Conservation (phyloP, 768 basidiomycete genomes). For the Trametes gibbosa region DNA sequence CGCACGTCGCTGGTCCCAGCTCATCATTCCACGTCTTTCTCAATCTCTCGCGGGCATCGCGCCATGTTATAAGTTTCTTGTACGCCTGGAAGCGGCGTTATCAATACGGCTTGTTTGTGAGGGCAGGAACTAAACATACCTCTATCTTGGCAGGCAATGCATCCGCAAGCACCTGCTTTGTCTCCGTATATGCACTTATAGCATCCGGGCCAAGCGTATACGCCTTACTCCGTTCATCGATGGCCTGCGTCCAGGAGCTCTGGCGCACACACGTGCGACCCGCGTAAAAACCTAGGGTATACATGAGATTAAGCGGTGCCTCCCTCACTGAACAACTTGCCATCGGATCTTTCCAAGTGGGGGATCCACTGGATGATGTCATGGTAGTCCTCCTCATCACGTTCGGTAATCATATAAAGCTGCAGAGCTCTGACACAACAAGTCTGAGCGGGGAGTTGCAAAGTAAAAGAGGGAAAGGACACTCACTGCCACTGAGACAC, state of each 20-base stretch:
- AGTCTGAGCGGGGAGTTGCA: not conserved
- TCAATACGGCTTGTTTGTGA: not conserved
- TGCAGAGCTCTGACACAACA: not conserved
- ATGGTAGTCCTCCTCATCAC: not conserved
- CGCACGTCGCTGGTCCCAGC: conserved; percentile 9
- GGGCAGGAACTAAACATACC: conserved; percentile 7
- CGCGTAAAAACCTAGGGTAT: not conserved
- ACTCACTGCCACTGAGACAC: not conserved
- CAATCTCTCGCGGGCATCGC: not conserved
- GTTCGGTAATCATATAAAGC: not conserved
- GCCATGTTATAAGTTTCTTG: conserved; percentile 11
- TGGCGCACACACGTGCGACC: not conserved
- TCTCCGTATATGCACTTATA: conserved; percentile 7
- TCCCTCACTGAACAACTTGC: not conserved
- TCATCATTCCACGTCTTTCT: not conserved
- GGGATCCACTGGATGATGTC: conserved; percentile 20
- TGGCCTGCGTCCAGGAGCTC: conserved; percentile 15
- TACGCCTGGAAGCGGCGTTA: not conserved
- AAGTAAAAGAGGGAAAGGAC: not conserved
- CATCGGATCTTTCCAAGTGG: not conserved
- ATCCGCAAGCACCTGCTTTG: conserved; percentile 13
- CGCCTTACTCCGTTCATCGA: conserved; percentile 25
- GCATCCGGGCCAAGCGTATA: conserved; percentile 4
- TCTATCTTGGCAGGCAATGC: conserved; percentile 4
- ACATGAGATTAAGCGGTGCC: not conserved